Evolutionary conservation across 805 yeast genomes (phyloP).

Genomic region (Kluyveromyces dobzhanskii): DNA sequence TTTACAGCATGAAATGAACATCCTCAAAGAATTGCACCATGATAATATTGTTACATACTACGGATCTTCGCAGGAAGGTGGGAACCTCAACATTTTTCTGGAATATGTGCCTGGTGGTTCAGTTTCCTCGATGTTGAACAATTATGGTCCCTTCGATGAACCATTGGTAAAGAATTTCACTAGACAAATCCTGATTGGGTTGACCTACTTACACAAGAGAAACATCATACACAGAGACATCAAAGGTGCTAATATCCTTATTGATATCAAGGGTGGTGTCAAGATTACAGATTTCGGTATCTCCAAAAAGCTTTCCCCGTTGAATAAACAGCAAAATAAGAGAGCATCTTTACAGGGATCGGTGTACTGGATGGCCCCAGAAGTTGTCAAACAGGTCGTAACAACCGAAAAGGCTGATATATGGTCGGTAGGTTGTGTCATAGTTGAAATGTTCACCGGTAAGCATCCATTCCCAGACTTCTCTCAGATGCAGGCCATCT

Average conservation of each 20-base stretch:
- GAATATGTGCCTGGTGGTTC: conserved; percentile 73
- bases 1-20: conserved; percentile 68
- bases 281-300: conserved; percentile 86
- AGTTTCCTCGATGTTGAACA: conserved; percentile 58
- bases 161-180: conserved; percentile 64
- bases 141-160: conserved; percentile 76
- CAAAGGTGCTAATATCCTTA: conserved; percentile 80
- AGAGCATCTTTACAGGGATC: conserved; percentile 91
- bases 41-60: conserved; percentile 87
- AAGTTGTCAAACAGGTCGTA: conserved; percentile 88
- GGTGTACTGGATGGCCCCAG: conserved; percentile 99
- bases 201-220: conserved; percentile 63
- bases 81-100: conserved; percentile 66
- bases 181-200: conserved; percentile 67
- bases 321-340: conserved; percentile 34
- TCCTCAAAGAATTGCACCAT: conserved; percentile 74
- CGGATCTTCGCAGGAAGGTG: conserved; percentile 75
- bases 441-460: conserved; percentile 94
- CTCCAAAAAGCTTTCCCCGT: conserved; percentile 57
- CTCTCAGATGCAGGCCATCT: conserved; percentile 94
- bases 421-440: conserved; percentile 94
- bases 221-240: conserved; percentile 81
- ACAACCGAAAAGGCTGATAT: conserved; percentile 91
- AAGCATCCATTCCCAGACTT: conserved; percentile 93
- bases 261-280: conserved; percentile 71